Base-by-base conservation (phyloP, 768 basidiomycete species). In the Boletus rubroflammeus region DNA sequence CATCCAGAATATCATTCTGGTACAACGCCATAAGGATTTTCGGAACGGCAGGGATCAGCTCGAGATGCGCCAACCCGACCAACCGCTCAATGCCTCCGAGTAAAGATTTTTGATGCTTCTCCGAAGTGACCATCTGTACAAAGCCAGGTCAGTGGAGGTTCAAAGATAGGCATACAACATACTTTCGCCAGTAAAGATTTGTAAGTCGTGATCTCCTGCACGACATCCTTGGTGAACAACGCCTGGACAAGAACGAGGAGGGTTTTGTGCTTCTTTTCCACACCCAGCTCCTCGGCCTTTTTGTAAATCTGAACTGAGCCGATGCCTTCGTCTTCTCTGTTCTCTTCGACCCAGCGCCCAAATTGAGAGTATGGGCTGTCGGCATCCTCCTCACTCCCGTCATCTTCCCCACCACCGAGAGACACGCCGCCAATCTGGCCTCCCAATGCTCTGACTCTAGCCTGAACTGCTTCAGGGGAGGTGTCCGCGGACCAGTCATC, bases 21-120 rank as follows among this genome's bases (percentile, higher is more conserved):
- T 98, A 99, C 63, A 97, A 81, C 13, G 73, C 82, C 95, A 98
- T 98, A 56, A 99, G 79, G 60, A 97, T 84, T 71, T 96, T 96
- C 17, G 95, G 93, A 11, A 97, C 83, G 5, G 77, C 63, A 3
- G 84, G 72, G 47, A 90, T 72, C 38, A 93, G 76, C 15, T 88
- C 85, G 7, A 90, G 88, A 60, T 91, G 73, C 19, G 80, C 71
- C 53, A 92, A 73, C 46, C 92, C 96, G 47, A 90, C 83, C 52
- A 86, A 77, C 17, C 91, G 88, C 68, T 99, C 97, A 46, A 98
- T 75, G 49, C 97, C 97, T 26, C 97, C 97, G 7, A 98, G 79
- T 29, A 99, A 75, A 0, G 94, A 78, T 73, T 98, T 99, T 71
- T 97, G 93, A 64, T 96, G 91, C 71, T 94, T 98, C 77, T 98